Conservation (phyloP, 148 eudicot genomes). For the Camellia granthamiana region DNA sequence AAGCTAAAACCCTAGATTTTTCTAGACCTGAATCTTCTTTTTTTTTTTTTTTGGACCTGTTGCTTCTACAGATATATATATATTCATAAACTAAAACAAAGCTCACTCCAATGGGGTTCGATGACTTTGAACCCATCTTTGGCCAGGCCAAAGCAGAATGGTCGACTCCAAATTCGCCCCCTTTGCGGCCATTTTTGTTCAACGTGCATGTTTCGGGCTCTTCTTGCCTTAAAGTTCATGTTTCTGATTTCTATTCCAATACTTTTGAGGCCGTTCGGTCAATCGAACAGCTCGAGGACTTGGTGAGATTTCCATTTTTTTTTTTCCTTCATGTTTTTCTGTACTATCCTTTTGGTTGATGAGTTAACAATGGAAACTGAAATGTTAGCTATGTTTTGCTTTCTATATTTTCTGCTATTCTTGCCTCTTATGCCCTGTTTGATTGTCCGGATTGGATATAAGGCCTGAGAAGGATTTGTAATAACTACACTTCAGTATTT, state of each 20-base stretch:
- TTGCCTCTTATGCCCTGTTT: neutral
- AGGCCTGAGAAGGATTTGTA: no score
- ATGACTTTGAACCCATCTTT: conserved; percentile 54
- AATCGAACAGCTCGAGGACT: conserved; percentile 58
- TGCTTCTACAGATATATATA: neutral
- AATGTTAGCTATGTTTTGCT: neutral
- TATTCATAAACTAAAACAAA: neutral
- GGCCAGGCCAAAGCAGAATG: conserved; percentile 58
- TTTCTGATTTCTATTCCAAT: conserved; percentile 58
- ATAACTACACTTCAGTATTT: no score
- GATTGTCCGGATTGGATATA: no score
- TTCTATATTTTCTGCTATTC: neutral
- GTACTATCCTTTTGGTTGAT: neutral
- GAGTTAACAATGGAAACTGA: neutral
- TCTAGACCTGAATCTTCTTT: neutral
- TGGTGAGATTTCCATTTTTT: conserved; percentile 38
- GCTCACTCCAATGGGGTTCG: conserved; percentile 36
- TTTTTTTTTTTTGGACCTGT: neutral
- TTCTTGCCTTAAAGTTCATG: conserved; percentile 41
- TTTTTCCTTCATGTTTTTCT: neutral
- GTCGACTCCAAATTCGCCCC: conserved; percentile 23
- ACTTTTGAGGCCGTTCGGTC: conserved; percentile 59
- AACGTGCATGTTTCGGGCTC: conserved; percentile 39
- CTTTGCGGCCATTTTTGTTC: conserved; percentile 44
- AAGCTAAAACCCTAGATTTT: neutral